Conservation (phyloP, 208 protist genomes). For the Wallacemonas sp. region DNA sequence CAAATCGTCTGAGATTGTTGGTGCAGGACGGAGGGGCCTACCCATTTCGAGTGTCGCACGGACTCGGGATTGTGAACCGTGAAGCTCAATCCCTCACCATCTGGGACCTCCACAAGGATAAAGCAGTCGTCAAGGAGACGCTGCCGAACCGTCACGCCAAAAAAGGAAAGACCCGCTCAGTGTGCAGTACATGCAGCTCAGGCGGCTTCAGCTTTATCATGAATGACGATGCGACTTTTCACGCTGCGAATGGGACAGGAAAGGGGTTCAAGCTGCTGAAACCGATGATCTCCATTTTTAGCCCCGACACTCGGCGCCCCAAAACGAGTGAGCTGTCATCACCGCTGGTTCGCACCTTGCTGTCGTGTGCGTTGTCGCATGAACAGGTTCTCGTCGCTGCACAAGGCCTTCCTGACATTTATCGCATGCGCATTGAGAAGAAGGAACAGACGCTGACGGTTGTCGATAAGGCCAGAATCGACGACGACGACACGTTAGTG, state of each 20-base stretch:
- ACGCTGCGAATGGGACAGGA: conserved; percentile 52
- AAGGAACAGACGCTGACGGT: conserved; percentile 20
- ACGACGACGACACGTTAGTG: not conserved
- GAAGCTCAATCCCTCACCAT: conserved; percentile 29
- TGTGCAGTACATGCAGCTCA: conserved; percentile 27
- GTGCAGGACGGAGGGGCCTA: conserved; percentile 28
- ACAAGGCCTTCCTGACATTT: conserved; percentile 20
- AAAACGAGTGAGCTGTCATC: not conserved
- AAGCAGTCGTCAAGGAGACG: conserved; percentile 27
- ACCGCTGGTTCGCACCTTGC: conserved; percentile 8
- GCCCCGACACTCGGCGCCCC: conserved; percentile 5
- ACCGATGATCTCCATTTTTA: conserved; percentile 52
- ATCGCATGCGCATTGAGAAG: conserved; percentile 28
- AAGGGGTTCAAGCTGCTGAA: conserved; percentile 36
- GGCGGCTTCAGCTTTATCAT: conserved; percentile 71
- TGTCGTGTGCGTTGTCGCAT: conserved; percentile 18
- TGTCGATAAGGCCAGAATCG: conserved; percentile 16
- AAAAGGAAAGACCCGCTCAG: conserved; percentile 26
- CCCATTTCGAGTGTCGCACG: conserved; percentile 27
- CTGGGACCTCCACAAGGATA: conserved; percentile 59
- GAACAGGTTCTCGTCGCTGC: conserved; percentile 35
- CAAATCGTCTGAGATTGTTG: conserved; percentile 32
- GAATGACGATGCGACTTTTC: conserved; percentile 66
- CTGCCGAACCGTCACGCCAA: conserved; percentile 36
- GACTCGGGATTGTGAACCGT: conserved; percentile 39